phyloP scores from a whole-genome alignment of 202 grass and related monocot species.

The Carex arenaria region DNA sequence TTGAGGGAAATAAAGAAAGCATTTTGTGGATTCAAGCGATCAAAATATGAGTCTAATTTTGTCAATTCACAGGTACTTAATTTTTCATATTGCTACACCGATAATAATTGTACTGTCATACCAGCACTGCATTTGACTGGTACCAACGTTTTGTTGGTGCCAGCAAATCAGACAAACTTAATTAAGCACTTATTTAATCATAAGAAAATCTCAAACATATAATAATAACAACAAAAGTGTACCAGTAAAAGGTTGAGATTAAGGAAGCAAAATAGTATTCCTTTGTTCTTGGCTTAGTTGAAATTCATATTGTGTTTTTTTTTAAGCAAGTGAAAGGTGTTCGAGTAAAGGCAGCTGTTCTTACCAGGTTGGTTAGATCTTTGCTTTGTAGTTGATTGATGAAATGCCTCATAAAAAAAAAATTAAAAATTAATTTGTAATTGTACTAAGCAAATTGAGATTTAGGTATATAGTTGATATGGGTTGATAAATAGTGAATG shows the following conservation, averaged over 20 bases:
- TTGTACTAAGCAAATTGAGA: too few relatives aligned
- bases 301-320: too few relatives aligned
- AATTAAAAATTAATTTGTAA: too few relatives aligned
- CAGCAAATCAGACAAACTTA: background rate
- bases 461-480: too few relatives aligned
- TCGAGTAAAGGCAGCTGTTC: too few relatives aligned
- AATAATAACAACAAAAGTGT: background rate
- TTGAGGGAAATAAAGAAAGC: constrained; percentile 87
- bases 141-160: background rate
- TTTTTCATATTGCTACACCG: background rate
- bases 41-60: constrained; percentile 32
- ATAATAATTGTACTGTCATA: background rate
- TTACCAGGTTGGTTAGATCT: too few relatives aligned
- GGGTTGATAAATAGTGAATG: too few relatives aligned
- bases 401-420: too few relatives aligned
- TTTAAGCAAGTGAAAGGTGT: too few relatives aligned
- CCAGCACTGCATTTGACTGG: background rate
- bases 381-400: too few relatives aligned
- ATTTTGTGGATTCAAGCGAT: constrained; percentile 61
- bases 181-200: background rate
- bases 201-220: background rate
- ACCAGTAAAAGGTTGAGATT: background rate
- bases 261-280: too few relatives aligned
- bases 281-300: too few relatives aligned
- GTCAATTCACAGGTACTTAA: constrained; percentile 39